Base-by-base conservation (phyloP, 2,329 filamentous ascomycete genomes). In the Chalara sp. region DNA sequence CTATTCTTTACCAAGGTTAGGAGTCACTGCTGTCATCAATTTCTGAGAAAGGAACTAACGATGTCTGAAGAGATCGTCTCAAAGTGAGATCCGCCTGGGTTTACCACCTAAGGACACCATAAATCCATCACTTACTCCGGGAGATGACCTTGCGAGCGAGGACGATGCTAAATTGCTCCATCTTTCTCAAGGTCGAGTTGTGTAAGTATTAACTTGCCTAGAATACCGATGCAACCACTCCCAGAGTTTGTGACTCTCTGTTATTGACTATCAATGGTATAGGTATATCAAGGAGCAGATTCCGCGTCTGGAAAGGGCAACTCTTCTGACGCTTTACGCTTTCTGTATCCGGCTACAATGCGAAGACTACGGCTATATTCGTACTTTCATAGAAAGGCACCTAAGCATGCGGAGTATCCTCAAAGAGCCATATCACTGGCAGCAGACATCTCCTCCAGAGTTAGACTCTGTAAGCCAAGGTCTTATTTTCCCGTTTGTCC, bases 271-370 rank as follows among this genome's bases (percentile, higher is more conserved):
- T 21, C 21, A 21, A 21, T 21, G 10, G 44, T 46, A 32, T 12
- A 47, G 45, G 21, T 47, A 47, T 30, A 47, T 47, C 30, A 47
- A 47, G 29, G 45, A 47, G 28, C 31, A 47, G 21, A 35, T 47
- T 39, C 6, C 45, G 13, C 33, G 5, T 10, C 30, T 39, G 3
- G 10, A 47, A 47, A 47, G 29, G 11, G 32, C 45, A 11, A 32
- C 31, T 11, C 45, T 47, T 35, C 32, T 47, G 5, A 8, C 39
- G 12, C 3, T 47, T 10, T 39, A 47, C 31, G n/a, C 30, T 37
- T 47, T 47, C 21, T 47, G 32, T 37, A 47, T 47, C 39, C 45
- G 45, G 11, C 45, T 47, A 11, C 45, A 47, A 21, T 47, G 21
- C 28, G 45, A 47, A 47, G 45, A 47, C 45, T 47, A 47, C 29